Evolutionary conservation across 2,329 filamentous ascomycete species (phyloP).

Genomic region (Didymella glomerata): DNA sequence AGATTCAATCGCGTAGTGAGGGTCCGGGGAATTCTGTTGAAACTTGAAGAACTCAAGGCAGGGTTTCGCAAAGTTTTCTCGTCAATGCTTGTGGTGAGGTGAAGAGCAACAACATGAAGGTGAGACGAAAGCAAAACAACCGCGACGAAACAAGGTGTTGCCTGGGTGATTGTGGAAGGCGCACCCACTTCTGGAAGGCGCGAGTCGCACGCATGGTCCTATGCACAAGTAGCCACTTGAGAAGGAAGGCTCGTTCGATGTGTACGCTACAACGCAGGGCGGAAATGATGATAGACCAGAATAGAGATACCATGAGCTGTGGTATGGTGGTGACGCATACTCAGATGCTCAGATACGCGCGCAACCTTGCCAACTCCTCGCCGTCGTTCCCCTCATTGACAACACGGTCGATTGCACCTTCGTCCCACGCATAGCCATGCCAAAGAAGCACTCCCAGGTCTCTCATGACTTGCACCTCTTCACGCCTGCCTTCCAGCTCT

Average conservation of each 20-base stretch:
- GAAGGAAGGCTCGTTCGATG: background rate
- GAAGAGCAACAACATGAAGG: background rate
- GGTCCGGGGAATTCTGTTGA: background rate
- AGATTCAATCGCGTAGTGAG: background rate
- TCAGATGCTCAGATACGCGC: conserved; percentile 46
- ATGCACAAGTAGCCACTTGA: background rate
- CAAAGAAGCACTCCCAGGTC: conserved; percentile 67
- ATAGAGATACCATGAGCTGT: background rate
- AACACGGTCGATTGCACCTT: conserved; percentile 66
- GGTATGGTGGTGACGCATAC: background rate
- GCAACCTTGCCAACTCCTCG: conserved; percentile 63
- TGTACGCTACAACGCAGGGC: too few species aligned
- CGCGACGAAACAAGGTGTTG: conserved; percentile 1
- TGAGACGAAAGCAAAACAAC: conserved; percentile 12
- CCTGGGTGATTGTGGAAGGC: conserved; percentile 28
- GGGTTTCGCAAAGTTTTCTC: background rate
- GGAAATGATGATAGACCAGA: background rate
- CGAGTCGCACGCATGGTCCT: conserved; percentile 1
- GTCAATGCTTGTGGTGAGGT: background rate
- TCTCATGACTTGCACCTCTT: conserved; percentile 57
- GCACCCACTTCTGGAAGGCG: conserved; percentile 22
- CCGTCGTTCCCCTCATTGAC: conserved; percentile 62
- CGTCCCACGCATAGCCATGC: conserved; percentile 71
- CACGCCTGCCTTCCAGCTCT: conserved; percentile 44
- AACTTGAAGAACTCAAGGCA: background rate